Percentiles rank a stretch among this genome's conserved stretches.
phyloP scores from a whole-genome alignment of 345 rosid species.

The Luvunga scandens region DNA sequence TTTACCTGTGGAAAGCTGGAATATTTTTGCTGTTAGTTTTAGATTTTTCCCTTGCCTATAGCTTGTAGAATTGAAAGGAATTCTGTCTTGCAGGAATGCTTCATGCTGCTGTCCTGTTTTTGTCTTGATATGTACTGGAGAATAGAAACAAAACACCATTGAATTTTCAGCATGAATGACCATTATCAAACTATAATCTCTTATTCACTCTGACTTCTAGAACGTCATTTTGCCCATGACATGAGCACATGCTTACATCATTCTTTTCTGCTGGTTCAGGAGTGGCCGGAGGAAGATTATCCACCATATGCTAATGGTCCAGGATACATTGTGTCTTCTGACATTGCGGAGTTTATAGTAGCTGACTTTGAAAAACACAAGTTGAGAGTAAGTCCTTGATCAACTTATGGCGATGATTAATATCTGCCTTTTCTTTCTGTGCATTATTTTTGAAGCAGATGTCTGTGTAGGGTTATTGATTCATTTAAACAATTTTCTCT shows the following conservation, averaged over 20 bases:
- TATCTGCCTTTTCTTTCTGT: not conserved
- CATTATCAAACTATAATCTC: not conserved
- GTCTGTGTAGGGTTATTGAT: not conserved
- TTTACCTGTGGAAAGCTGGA: not conserved
- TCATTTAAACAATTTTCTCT: not conserved
- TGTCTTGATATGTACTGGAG: not conserved
- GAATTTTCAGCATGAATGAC: not conserved
- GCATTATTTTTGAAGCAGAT: not conserved
- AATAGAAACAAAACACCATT: not conserved
- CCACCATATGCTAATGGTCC: constrained; percentile 99
- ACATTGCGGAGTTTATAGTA: constrained; percentile 75
- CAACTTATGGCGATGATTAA: not conserved
- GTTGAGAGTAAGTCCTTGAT: constrained; percentile 52
- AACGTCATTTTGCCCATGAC: not conserved
- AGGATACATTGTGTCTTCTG: constrained; percentile 76
- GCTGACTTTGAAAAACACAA: constrained; percentile 76
- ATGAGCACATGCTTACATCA: not conserved
- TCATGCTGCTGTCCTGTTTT: not conserved
- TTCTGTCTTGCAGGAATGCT: not conserved
- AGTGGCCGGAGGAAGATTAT: constrained; percentile 96
- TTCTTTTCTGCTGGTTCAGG: constrained; percentile 43
- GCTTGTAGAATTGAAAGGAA: not conserved
- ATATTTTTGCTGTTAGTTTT: not conserved
- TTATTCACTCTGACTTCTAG: not conserved
- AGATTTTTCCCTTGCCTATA: not conserved